These are phyloP conservation scores for Nicotiana rustica DNA, from an alignment of 305 asterid species.

Conservation along the genomic window DNA sequence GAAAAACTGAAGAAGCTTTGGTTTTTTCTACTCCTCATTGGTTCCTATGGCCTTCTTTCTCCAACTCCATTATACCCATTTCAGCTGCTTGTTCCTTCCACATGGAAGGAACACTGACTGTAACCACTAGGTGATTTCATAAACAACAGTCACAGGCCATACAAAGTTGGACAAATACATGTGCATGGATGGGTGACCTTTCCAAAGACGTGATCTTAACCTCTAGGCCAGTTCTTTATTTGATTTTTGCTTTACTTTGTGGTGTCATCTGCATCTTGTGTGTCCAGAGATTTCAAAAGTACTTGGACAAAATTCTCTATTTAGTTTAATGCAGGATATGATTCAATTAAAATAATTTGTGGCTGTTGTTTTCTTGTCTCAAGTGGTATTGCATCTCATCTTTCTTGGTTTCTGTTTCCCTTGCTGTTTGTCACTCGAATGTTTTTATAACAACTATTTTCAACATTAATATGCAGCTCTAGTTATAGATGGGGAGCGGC, in stretches of 20 bases:
- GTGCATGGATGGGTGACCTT: conserved; percentile 16
- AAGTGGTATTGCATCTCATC: background rate
- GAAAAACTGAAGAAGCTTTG: background rate
- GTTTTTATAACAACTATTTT: conserved; percentile 1
- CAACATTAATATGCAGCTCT: conserved; percentile 58
- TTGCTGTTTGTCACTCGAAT: background rate
- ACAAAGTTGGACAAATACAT: background rate
- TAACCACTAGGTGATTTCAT: background rate
- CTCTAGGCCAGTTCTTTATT: background rate
- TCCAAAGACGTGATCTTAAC: background rate
- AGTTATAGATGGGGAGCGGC: conserved; percentile 74
- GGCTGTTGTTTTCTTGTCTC: background rate
- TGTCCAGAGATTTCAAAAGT: background rate
- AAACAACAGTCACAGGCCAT: background rate
- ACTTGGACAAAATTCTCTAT: background rate
- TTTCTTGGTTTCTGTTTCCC: background rate
- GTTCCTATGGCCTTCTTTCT: background rate
- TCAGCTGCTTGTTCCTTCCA: background rate
- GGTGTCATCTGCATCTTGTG: background rate
- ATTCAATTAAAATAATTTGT: background rate
- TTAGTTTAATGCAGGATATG: background rate
- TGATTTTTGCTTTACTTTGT: background rate
- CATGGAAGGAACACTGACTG: background rate
- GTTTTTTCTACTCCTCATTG: background rate
- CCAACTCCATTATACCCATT: background rate